Evolutionary conservation across 768 basidiomycete species (phyloP).

Genomic region (Panaeolus cyanescens): DNA sequence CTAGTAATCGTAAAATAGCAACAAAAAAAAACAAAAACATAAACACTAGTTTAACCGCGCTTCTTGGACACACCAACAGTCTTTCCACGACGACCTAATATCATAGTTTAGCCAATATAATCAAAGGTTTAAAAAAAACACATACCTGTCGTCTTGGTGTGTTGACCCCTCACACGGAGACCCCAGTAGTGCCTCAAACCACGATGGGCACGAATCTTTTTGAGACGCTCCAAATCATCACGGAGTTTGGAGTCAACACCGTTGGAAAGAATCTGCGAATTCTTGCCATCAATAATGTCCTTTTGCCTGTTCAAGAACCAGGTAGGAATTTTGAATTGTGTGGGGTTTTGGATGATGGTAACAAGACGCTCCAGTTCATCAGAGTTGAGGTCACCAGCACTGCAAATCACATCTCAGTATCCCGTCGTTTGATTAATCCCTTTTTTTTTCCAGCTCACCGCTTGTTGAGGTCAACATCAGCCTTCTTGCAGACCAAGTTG

Average conservation of each 20-base stretch:
- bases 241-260: conserved; percentile 97
- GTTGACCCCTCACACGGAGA: conserved; percentile 94
- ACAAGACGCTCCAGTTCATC: conserved; percentile 99
- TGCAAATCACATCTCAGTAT: conserved; percentile 30
- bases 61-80: conserved; percentile 97
- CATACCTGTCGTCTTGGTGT: conserved; percentile 97
- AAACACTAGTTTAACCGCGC: conserved; percentile 46
- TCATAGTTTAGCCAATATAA: conserved; percentile 5
- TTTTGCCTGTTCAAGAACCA: conserved; percentile 99
- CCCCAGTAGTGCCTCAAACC: conserved; percentile 94
- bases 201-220: conserved; percentile 98
- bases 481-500: conserved; percentile 99
- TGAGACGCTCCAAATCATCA: conserved; percentile 96
- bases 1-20: conserved; percentile 12
- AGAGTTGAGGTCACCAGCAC: conserved; percentile 98
- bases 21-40: not conserved
- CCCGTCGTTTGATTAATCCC: conserved; percentile 5
- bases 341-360: conserved; percentile 98
- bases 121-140: conserved; percentile 7
- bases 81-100: conserved; percentile 87
- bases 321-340: conserved; percentile 98
- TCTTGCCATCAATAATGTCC: conserved; percentile 97
- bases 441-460: conserved; percentile 57
- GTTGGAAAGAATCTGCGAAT: conserved; percentile 95
- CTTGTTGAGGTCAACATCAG: conserved; percentile 98